These are phyloP conservation scores for Penicillium ucsense DNA, from an alignment of 495 filamentous ascomycete genomes.

Conservation along the genomic window DNA sequence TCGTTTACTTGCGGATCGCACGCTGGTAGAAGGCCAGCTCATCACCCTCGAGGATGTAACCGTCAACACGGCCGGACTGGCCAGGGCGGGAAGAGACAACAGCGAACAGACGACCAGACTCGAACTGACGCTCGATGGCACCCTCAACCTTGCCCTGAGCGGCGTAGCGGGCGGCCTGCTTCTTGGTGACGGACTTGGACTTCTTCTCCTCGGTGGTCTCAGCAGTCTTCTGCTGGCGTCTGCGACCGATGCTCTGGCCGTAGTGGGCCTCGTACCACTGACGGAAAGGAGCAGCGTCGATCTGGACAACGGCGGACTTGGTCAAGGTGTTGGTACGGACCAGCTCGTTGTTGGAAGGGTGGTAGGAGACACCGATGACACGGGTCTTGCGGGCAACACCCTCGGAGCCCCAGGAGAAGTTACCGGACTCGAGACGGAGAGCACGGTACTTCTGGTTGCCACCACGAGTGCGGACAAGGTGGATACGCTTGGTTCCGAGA, in stretches of 20 bases:
- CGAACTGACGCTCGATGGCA: slow-evolving; percentile 93
- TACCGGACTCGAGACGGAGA: slow-evolving; percentile 96
- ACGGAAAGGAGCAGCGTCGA: slow-evolving; percentile 96
- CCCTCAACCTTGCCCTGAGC: slow-evolving; percentile 83
- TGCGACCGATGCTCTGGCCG: slow-evolving; percentile 75
- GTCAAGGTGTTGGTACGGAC: slow-evolving; percentile 99
- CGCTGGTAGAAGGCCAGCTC: slow-evolving; percentile 99
- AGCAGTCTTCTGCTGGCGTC: slow-evolving; percentile 72
- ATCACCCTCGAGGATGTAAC: slow-evolving; percentile 98
- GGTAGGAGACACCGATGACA: slow-evolving; percentile 94
- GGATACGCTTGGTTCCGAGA: slow-evolving; percentile 97
- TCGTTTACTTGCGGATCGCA: slow-evolving; percentile 88
- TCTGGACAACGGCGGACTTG: slow-evolving; percentile 94
- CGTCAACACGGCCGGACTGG: slow-evolving; percentile 91
- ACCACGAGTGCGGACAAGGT: slow-evolving; percentile 96
- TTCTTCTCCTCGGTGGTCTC: slow-evolving; percentile 70
- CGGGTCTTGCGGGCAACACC: slow-evolving; percentile 94
- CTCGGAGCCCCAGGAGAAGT: slow-evolving; percentile 99
- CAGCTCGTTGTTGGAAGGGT: slow-evolving; percentile 99
- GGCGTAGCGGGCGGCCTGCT: slow-evolving; percentile 79
- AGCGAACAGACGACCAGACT: slow-evolving; percentile 92
- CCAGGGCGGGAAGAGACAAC: slow-evolving; percentile 86
- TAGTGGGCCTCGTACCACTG: slow-evolving; percentile 99
- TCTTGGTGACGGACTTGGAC: slow-evolving; percentile 86
- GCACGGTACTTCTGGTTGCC: slow-evolving; percentile 99